These are phyloP conservation scores for Fraxinus baroniana DNA, from an alignment of 305 asterid genomes.

Conservation along the genomic window DNA sequence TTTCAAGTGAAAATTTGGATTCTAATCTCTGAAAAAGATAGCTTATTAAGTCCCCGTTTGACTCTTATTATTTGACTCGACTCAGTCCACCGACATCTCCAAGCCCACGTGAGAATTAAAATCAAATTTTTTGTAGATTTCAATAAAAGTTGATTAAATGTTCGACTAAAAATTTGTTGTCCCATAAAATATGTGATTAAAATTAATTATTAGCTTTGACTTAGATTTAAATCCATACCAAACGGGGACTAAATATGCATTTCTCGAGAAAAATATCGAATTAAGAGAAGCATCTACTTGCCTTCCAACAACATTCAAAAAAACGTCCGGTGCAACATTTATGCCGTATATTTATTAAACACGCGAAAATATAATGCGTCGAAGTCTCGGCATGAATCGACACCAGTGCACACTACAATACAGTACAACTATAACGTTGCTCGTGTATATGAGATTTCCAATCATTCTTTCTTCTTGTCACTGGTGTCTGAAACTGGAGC, in stretches of 20 bases:
- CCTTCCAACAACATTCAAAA: not conserved
- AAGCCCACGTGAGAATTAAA: too few species aligned
- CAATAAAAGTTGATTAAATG: too few species aligned
- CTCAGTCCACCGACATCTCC: too few species aligned
- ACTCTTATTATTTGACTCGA: too few species aligned
- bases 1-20: not conserved
- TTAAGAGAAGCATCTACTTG: not conserved
- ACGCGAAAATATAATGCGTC: not conserved
- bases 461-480: slow-evolving; percentile 43
- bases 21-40: too few species aligned
- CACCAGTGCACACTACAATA: not conserved
- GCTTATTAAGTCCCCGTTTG: too few species aligned
- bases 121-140: too few species aligned
- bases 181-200: too few species aligned
- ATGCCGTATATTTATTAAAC: not conserved
- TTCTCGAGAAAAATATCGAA: not conserved
- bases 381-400: not conserved
- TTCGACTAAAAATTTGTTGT: too few species aligned
- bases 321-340: not conserved
- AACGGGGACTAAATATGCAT: not conserved
- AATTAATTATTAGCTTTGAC: too few species aligned
- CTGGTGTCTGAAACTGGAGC: slow-evolving; percentile 37
- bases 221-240: not conserved
- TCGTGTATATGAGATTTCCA: not conserved
- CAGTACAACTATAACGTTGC: not conserved